phyloP scores from a whole-genome alignment of 495 filamentous ascomycete species.

The Articulospora tetracladia region DNA sequence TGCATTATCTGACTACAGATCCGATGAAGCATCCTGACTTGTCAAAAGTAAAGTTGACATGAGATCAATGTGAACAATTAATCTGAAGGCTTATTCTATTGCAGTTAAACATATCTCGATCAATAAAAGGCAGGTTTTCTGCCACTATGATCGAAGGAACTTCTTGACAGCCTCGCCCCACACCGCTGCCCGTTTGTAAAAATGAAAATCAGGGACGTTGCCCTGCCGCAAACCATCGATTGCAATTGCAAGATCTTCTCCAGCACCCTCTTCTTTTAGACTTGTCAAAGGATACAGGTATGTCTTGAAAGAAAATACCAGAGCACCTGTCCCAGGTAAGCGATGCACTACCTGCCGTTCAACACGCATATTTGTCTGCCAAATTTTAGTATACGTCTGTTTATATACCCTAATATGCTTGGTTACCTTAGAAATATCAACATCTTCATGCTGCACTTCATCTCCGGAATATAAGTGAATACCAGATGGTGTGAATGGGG shows the following conservation, averaged over 20 bases:
- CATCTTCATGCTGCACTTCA: conserved; percentile 32
- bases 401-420: too few relatives aligned
- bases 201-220: conserved; percentile 62
- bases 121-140: too few relatives aligned
- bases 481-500: conserved; percentile 49
- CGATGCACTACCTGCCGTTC: conserved; percentile 79
- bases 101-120: too few relatives aligned
- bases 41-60: too few relatives aligned
- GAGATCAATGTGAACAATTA: too few relatives aligned
- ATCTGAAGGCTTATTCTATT: too few relatives aligned
- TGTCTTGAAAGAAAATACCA: conserved; percentile 79
- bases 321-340: conserved; percentile 57
- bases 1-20: too few relatives aligned
- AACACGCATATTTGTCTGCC: conserved; percentile 54
- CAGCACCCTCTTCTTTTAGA: conserved; percentile 66
- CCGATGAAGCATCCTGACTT: too few relatives aligned
- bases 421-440: conserved; percentile 12
- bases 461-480: conserved; percentile 46
- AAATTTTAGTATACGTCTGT: background rate
- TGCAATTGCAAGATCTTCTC: conserved; percentile 60
- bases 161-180: conserved; percentile 63
- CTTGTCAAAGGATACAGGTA: conserved; percentile 66
- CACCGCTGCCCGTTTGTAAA: conserved; percentile 63
- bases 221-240: conserved; percentile 70
- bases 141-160: too few relatives aligned